Conservation (phyloP, 768 basidiomycete species). For the Termitomyces sp. region DNA sequence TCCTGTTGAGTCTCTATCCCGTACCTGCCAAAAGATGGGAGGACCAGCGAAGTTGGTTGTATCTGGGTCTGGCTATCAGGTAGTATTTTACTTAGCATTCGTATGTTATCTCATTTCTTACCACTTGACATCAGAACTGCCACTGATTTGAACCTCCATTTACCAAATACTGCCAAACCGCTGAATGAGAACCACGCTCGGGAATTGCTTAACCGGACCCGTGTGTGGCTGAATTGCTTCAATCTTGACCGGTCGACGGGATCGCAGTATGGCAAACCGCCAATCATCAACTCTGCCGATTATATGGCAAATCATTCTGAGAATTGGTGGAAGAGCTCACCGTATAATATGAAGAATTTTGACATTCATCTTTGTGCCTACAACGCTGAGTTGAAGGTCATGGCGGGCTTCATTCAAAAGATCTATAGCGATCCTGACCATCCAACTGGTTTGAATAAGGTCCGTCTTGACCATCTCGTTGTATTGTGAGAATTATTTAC, state of each 20-base stretch:
- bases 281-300: conserved; percentile 72
- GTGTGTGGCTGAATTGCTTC: conserved; percentile 88
- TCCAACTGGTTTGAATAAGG: conserved; percentile 75
- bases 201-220: conserved; percentile 84
- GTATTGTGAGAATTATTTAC: not conserved
- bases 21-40: conserved; percentile 78
- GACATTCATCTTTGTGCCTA: conserved; percentile 80
- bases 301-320: conserved; percentile 70
- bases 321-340: conserved; percentile 66
- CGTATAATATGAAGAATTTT: conserved; percentile 63
- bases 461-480: conserved; percentile 17
- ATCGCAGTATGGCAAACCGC: conserved; percentile 83
- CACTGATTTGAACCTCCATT: conserved; percentile 84
- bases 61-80: conserved; percentile 86
- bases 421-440: conserved; percentile 72
- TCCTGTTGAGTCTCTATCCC: conserved; percentile 71
- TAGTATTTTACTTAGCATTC: conserved; percentile 20
- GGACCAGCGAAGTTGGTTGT: conserved; percentile 87
- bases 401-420: conserved; percentile 51
- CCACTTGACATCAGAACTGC: conserved; percentile 53
- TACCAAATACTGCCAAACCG: conserved; percentile 66
- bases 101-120: conserved; percentile 1
- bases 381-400: conserved; percentile 64
- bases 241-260: conserved; percentile 88
- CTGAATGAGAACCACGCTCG: conserved; percentile 77